A percentile compares a stretch with the other conserved stretches of the same genome.
Conservation (phyloP, 2,329 filamentous ascomycete species). For the Chrysoporthe austroafricana region DNA sequence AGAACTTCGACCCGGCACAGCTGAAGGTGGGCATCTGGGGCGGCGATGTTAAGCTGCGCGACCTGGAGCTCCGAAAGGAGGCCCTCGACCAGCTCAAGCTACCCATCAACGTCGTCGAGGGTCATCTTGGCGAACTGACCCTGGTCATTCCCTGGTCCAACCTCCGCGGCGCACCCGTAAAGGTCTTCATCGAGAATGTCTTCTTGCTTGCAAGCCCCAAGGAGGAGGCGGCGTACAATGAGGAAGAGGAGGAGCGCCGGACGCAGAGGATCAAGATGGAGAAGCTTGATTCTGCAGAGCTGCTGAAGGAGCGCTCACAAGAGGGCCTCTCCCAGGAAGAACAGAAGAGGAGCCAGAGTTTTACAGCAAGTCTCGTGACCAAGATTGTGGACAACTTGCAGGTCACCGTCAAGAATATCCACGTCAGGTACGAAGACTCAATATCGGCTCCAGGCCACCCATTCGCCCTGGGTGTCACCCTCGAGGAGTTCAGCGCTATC, state of each 20-base stretch:
- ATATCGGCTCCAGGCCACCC: conserved; percentile 94
- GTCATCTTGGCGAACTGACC: conserved; percentile 89
- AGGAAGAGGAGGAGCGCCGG: conserved; percentile 86
- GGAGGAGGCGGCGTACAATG: conserved; percentile 90
- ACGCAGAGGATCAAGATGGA: conserved; percentile 97
- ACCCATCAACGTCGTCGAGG: conserved; percentile 94
- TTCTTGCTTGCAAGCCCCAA: conserved; percentile 94
- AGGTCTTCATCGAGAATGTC: conserved; percentile 95
- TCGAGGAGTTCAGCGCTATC: conserved; percentile 95
- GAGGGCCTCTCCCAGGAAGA: conserved; percentile 94
- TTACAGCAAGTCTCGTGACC: conserved; percentile 90
- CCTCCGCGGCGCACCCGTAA: conserved; percentile 89
- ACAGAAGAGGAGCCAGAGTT: conserved; percentile 96
- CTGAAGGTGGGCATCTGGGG: conserved; percentile 99
- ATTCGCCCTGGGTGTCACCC: conserved; percentile 87
- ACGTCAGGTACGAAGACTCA: conserved; percentile 96
- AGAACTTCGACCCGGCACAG: conserved; percentile 98
- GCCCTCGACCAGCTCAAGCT: conserved; percentile 96
- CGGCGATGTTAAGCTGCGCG: conserved; percentile 91
- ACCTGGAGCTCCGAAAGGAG: conserved; percentile 91
- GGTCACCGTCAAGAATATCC: conserved; percentile 97
- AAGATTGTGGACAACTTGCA: conserved; percentile 99
- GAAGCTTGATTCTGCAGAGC: conserved; percentile 93
- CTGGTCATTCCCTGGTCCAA: conserved; percentile 98
- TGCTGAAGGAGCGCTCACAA: conserved; percentile 89